Evolutionary conservation across 805 yeast genomes (phyloP).

Genomic region (Candida oleophila): DNA sequence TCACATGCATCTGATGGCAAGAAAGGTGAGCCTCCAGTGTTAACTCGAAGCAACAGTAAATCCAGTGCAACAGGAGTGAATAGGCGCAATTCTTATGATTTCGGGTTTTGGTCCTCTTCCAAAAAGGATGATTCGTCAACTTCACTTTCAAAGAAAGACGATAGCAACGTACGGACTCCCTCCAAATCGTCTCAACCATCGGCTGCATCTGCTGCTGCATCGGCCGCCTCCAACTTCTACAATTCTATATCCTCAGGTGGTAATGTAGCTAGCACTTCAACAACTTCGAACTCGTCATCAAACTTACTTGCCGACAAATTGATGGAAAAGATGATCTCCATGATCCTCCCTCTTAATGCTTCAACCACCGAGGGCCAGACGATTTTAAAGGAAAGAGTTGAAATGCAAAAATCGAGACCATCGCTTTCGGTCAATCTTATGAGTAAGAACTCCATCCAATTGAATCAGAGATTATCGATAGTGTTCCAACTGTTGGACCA

Average conservation of each 20-base stretch:
- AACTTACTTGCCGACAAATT: constrained; percentile 54
- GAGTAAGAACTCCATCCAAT: constrained; percentile 63
- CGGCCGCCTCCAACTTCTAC: constrained; percentile 1
- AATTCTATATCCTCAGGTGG: not conserved
- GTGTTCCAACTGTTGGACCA: constrained; percentile 64
- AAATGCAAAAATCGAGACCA: constrained; percentile 63
- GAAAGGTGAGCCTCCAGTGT: constrained; percentile 4
- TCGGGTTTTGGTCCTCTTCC: not conserved
- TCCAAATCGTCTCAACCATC: not conserved
- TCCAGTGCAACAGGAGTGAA: not conserved
- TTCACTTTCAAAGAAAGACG: not conserved
- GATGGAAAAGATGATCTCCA: constrained; percentile 65
- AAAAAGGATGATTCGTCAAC: not conserved
- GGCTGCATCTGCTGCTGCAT: not conserved
- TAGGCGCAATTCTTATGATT: not conserved
- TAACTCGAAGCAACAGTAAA: constrained; percentile 2
- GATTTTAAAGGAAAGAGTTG: constrained; percentile 52
- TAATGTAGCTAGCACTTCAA: constrained; percentile 1
- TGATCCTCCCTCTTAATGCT: constrained; percentile 63
- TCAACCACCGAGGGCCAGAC: constrained; percentile 44
- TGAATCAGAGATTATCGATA: constrained; percentile 60
- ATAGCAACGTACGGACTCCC: not conserved
- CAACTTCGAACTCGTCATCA: constrained; percentile 1
- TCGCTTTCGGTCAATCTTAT: constrained; percentile 65
- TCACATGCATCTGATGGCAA: constrained; percentile 5